Percentiles rank a stretch among this genome's conserved stretches.
Evolutionary conservation across 2,329 filamentous ascomycete species (phyloP).

Genomic region (Fusarium succisae): DNA sequence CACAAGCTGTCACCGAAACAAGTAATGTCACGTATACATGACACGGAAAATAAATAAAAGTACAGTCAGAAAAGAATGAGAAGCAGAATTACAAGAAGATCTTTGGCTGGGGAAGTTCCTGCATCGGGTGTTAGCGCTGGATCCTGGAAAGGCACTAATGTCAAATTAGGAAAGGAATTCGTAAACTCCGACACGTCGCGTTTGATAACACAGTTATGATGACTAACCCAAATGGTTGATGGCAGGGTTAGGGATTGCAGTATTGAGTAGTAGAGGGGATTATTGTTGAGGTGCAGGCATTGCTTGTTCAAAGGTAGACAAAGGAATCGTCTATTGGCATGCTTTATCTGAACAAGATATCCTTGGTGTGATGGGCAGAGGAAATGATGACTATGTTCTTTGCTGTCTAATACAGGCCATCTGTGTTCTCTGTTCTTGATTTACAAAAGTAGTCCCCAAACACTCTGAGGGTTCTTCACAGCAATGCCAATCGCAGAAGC

Average conservation of each 20-base stretch:
- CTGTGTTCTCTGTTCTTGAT: neutral
- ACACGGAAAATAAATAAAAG: neutral
- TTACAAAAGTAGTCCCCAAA: rapidly evolving
- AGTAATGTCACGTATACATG: neutral
- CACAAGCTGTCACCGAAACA: neutral
- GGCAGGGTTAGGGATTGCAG: too few relatives aligned
- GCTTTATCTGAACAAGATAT: neutral
- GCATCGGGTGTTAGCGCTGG: neutral
- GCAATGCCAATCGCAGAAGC: neutral
- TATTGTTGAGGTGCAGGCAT: rapidly evolving
- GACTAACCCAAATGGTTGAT: neutral
- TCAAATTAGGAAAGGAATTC: neutral
- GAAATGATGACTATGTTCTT: neutral
- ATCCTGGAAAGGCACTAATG: neutral
- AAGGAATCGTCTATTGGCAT: too few relatives aligned
- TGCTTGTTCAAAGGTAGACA: rapidly evolving
- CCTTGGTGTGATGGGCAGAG: rapidly evolving
- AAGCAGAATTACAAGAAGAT: neutral
- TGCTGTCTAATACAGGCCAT: neutral
- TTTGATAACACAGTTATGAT: neutral
- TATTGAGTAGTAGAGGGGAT: neutral
- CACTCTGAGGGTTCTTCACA: rapidly evolving
- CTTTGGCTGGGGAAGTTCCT: neutral
- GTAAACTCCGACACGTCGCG: neutral
- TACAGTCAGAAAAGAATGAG: neutral